These are phyloP conservation scores for Gigaspora rosea DNA, from an alignment of 192 early-diverging fungal species.

Conservation along the genomic window DNA sequence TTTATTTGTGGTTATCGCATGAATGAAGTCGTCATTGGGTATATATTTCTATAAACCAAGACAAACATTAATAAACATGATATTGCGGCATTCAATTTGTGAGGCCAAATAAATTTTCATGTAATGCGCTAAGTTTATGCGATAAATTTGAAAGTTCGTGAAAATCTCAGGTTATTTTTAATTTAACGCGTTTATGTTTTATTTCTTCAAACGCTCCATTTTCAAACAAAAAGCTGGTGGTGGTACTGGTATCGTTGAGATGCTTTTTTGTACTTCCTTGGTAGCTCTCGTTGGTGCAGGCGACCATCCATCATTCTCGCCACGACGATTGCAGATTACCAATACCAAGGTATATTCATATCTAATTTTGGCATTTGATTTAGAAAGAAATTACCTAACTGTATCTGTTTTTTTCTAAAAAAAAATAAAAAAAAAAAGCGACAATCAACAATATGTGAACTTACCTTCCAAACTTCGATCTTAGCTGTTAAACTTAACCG, in stretches of 20 bases:
- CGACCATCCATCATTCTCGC: constrained; percentile 84
- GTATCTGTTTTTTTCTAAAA: too few species aligned
- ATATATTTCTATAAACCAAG: too few species aligned
- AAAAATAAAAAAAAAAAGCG: constrained; percentile 50
- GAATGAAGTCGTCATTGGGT: too few species aligned
- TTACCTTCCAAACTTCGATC: constrained; percentile 91
- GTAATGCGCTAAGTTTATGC: too few species aligned
- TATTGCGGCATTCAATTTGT: too few species aligned
- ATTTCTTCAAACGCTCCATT: background rate
- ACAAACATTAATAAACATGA: too few species aligned
- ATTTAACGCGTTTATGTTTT: constrained; percentile 3
- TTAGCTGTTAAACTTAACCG: constrained; percentile 96
- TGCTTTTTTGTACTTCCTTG: constrained; percentile 96
- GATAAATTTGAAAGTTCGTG: background rate
- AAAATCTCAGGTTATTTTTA: background rate
- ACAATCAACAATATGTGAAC: constrained; percentile 96
- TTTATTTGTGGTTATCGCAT: too few species aligned
- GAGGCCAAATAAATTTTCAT: too few species aligned
- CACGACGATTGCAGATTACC: constrained; percentile 87
- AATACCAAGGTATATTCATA: constrained; percentile 85
- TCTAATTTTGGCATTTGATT: too few species aligned
- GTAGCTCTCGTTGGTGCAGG: constrained; percentile 95
- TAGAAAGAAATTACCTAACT: too few species aligned
- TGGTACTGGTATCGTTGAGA: constrained; percentile 93
- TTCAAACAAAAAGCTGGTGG: constrained; percentile 61